phyloP scores from a whole-genome alignment of 1,284 basidiomycete genomes.

The Polyporus tsugae region DNA sequence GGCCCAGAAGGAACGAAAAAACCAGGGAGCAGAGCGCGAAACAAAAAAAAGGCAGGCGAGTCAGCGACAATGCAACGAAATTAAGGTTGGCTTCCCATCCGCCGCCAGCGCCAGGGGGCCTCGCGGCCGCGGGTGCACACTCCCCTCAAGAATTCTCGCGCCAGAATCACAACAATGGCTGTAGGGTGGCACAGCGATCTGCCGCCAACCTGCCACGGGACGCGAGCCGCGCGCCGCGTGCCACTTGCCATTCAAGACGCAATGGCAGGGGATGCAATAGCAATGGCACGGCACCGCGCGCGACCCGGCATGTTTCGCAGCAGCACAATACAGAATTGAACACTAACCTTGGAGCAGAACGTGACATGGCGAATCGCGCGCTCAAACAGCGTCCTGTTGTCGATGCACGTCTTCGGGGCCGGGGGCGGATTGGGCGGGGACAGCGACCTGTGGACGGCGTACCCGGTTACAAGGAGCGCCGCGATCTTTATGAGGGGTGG shows the following conservation, averaged over 20 bases:
- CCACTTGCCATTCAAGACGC: background rate
- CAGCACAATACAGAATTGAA: background rate
- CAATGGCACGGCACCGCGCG: background rate
- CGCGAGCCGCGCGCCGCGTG: background rate
- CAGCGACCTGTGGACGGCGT: conserved; percentile 38
- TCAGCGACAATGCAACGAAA: conserved; percentile 5
- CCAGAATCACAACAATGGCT: background rate
- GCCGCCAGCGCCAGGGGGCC: conserved; percentile 1
- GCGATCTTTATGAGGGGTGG: conserved; percentile 33
- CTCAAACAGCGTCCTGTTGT: conserved; percentile 41
- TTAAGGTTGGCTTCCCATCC: conserved; percentile 21
- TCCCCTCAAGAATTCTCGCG: background rate
- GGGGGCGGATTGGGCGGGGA: conserved; percentile 41
- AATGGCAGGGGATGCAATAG: conserved; percentile 1
- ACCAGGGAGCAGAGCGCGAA: background rate
- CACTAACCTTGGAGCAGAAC: conserved; percentile 42
- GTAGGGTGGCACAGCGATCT: conserved; percentile 5
- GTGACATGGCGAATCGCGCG: conserved; percentile 41
- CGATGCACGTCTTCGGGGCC: conserved; percentile 36
- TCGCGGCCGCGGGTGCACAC: conserved; percentile 3
- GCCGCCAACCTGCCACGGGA: conserved; percentile 3
- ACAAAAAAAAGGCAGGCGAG: conserved; percentile 1
- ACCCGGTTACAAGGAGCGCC: conserved; percentile 37
- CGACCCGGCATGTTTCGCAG: background rate
- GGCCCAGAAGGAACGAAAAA: background rate